Percentiles rank a stretch among this genome's conserved stretches.
phyloP scores from a whole-genome alignment of 345 rosid genomes.

The Citrus medica region DNA sequence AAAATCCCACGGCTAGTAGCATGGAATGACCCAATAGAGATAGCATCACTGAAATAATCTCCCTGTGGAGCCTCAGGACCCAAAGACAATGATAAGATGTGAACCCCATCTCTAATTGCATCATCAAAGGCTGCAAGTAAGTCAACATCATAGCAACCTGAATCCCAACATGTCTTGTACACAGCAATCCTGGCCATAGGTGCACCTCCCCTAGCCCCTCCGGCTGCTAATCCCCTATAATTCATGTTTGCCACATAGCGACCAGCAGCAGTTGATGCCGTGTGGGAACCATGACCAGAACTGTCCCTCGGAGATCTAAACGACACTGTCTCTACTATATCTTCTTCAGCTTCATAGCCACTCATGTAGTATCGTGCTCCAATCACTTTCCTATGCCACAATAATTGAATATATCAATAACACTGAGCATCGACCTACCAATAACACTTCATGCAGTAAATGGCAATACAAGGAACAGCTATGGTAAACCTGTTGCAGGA shows the following conservation, averaged over 20 bases:
- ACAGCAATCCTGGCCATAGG: conserved; percentile 57
- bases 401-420: conserved; percentile 3
- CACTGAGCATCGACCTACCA: background rate
- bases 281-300: conserved; percentile 60
- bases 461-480: background rate
- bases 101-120: conserved; percentile 51
- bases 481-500: conserved; percentile 42
- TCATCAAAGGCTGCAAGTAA: conserved; percentile 54
- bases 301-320: conserved; percentile 52
- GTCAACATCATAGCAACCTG: conserved; percentile 54
- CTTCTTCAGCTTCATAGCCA: conserved; percentile 55
- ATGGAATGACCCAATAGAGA: conserved; percentile 57
- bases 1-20: conserved; percentile 46
- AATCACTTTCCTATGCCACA: conserved; percentile 42
- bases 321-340: conserved; percentile 22
- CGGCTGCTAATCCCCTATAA: conserved; percentile 43
- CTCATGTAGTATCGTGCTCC: conserved; percentile 52
- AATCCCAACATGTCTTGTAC: conserved; percentile 55
- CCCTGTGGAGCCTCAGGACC: conserved; percentile 55
- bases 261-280: conserved; percentile 57
- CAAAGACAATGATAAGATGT: conserved; percentile 50
- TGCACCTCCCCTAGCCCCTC: conserved; percentile 59
- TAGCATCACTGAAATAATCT: conserved; percentile 54
- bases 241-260: conserved; percentile 43
- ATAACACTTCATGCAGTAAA: background rate